Base-by-base conservation (phyloP, 192 early-diverging fungal genomes). In the Umbelopsis ramanniana region DNA sequence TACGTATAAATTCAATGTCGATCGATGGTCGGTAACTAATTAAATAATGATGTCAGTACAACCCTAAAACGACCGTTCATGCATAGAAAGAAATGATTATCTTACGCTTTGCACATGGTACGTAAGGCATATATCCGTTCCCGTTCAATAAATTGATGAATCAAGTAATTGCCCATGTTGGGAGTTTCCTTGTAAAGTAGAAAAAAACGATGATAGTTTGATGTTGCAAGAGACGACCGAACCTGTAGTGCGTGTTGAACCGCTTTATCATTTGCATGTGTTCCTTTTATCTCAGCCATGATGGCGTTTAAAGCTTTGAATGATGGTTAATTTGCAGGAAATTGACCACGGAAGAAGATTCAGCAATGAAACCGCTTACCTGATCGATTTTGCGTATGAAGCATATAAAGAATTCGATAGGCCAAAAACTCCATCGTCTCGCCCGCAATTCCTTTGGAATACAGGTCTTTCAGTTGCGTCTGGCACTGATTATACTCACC, bases 401-500 rank as follows among this genome's bases (percentile, higher is more conserved):
- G 72, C 67, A 92, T 86, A 81, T 99, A 99, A 24, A 99, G 79
- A 21, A 99, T 91, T 46, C 95, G 83, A 79, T 99, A 99, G 4
- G 94, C 95, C 68, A 89, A 83, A 85, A 98, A 99, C 78, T 99
- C 97, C 81, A 91, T 92, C 6, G 81, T 77, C 72, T 90, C 79
- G 40, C 95, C 96, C n/a, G 81, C 75, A 15, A 93, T 74, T 37
- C 88, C 85, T 63, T 88, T 78, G 53, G 84, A 75, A 76, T 98
- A 98, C 46, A 99, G 83, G 45, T 93, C 87, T 72, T 94, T 96
- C 23, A 99, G 82, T 73, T 98, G 96, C 0, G 93, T 94, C 79
- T 96, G 94, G 80, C 97, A 99, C 79, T 98, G 97, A 78, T 99
- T 99, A 82, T 91, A 99, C 85, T 99, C 97, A 74, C 96, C 96